These are phyloP conservation scores for Ramalina intermedia DNA, from an alignment of 495 filamentous ascomycete genomes.

Conservation along the genomic window DNA sequence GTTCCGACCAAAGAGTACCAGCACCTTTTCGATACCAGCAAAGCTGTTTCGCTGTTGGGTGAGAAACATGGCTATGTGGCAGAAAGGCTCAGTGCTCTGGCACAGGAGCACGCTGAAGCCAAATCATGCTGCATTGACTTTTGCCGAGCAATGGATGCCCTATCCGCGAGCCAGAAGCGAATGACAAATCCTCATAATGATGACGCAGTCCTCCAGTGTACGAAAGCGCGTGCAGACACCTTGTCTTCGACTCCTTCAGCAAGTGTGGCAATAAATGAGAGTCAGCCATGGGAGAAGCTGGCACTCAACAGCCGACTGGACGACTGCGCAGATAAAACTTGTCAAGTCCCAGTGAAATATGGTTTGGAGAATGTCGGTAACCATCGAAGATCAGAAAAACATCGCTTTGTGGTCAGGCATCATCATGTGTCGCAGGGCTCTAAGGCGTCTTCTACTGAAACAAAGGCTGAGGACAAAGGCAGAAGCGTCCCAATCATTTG, in stretches of 20 bases:
- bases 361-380: no score
- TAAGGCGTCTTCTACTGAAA: no score
- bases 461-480: no score
- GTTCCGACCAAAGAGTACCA: neutral
- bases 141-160: neutral
- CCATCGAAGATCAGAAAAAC: no score
- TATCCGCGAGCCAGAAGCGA: neutral
- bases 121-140: neutral
- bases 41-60: neutral
- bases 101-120: neutral
- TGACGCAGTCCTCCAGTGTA: neutral
- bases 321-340: no score
- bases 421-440: no score
- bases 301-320: no score
- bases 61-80: constrained; percentile 3
- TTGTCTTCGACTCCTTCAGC: neutral
- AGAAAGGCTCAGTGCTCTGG: neutral
- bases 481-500: no score
- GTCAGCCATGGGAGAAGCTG: no score
- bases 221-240: neutral
- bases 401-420: no score
- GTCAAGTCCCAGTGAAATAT: no score
- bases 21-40: neutral
- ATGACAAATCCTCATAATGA: neutral
- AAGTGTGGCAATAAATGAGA: neutral